phyloP scores from a whole-genome alignment of 768 basidiomycete genomes.

The Agrocybe praecox region DNA sequence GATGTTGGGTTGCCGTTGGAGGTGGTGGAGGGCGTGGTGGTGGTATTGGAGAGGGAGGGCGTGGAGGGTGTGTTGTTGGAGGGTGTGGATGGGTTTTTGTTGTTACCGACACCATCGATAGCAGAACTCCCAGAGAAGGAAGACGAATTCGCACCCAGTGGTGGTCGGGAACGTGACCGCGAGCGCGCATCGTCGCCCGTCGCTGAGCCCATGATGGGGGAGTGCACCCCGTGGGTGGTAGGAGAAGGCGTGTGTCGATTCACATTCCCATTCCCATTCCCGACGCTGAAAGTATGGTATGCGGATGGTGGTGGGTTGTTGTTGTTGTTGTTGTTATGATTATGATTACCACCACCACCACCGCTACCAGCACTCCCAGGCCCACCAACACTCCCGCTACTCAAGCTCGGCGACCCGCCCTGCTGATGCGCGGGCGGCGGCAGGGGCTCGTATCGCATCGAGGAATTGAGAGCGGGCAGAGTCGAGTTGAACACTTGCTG shows the following conservation, averaged over 20 bases:
- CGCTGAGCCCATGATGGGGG: slow-evolving; percentile 9
- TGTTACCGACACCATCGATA: too few relatives aligned
- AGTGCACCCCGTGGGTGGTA: slow-evolving; percentile 20
- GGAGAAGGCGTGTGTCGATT: slow-evolving; percentile 37
- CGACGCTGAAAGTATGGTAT: slow-evolving; percentile 24
- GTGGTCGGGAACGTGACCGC: slow-evolving; percentile 42
- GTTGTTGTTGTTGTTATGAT: too few relatives aligned
- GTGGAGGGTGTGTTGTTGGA: too few relatives aligned
- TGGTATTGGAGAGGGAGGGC: too few relatives aligned
- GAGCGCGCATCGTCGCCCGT: slow-evolving; percentile 34
- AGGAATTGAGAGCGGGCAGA: slow-evolving; percentile 52
- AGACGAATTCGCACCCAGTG: too few relatives aligned
- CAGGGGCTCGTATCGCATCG: slow-evolving; percentile 52
- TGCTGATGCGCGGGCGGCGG: slow-evolving; percentile 23
- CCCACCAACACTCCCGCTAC: too few relatives aligned
- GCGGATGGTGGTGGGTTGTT: slow-evolving; percentile 31
- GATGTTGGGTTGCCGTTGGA: slow-evolving; percentile 1
- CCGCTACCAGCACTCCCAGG: too few relatives aligned
- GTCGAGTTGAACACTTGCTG: slow-evolving; percentile 51
- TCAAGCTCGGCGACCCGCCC: slow-evolving; percentile 17
- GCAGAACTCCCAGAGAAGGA: too few relatives aligned
- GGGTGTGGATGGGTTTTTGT: too few relatives aligned
- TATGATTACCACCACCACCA: too few relatives aligned
- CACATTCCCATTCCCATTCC: too few relatives aligned
- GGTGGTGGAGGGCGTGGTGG: too few relatives aligned